Evolutionary conservation across 495 filamentous ascomycete genomes (phyloP), one percentile per base, ranked within the genome.

Genomic region (Tuber umbilicatum): DNA sequence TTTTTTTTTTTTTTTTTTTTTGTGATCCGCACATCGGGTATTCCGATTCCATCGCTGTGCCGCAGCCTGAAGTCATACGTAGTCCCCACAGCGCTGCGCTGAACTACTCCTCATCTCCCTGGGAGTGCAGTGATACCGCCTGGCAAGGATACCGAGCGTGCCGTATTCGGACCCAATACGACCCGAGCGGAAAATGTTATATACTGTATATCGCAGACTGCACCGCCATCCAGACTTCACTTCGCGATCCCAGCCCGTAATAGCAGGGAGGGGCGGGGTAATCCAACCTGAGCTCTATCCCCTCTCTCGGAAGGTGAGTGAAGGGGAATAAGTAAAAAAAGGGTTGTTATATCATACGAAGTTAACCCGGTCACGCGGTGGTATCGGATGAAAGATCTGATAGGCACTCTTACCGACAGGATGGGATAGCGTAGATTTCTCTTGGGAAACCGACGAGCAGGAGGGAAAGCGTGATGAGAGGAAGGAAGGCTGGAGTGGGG

Each of bases 311-410:
- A 6, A 2, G 31, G 23, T 45, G 6, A 27, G 2, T n/a, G 31
- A 64, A 50, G n/a, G 9, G n/a, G n/a, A 23, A 31, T 16, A 64
- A 35, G 5, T 35, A 31, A 31, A 14, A 7, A 9, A 60, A 60
- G 45, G 45, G 55, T 31, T 17, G 27, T 35, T 64, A 35, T 35
- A 17, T 31, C 31, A 35, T 35, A 64, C 14, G 19, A 35, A 27
- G n/a, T 60, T 19, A 64, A 64, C 55, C 27, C 55, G 55, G 55
- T 64, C 55, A 64, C 55, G 55, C 55, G 55, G 55, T 35, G 55
- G 27, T 35, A 35, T 35, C 27, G 12, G 17, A 31, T 27, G 55
- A 35, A 64, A 64, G 27, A 31, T 35, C 55, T 64, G 27, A 64
- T 64, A 64, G 55, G 55, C 27, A 35, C 10, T 6, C 55, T 64